phyloP scores from a whole-genome alignment of 129 eudicot species.

The Chrysanthemum seticuspe region DNA sequence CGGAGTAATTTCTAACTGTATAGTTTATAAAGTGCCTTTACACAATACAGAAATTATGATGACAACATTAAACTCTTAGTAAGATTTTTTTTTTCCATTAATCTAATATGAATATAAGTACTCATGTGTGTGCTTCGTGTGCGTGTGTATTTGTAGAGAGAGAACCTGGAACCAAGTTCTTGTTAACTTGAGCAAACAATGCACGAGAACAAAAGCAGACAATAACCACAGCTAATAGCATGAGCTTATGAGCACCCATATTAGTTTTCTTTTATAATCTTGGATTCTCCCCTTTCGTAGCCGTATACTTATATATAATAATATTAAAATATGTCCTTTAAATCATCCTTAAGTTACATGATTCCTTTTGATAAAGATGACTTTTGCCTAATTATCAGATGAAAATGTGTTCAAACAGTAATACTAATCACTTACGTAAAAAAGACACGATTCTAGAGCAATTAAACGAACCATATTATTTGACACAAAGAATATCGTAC shows the following conservation, averaged over 20 bases:
- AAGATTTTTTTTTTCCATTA: no score
- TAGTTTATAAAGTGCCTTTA: neutral
- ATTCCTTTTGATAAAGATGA: slow-evolving; percentile 21
- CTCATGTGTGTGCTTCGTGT: no score
- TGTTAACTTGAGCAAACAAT: slow-evolving; percentile 20
- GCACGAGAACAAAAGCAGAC: slow-evolving; percentile 23
- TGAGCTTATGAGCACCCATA: slow-evolving; percentile 27
- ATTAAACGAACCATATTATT: neutral
- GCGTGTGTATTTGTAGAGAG: neutral
- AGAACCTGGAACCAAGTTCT: slow-evolving; percentile 27
- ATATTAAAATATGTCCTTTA: slow-evolving; percentile 5
- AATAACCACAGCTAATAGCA: slow-evolving; percentile 23
- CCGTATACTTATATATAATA: slow-evolving; percentile 8
- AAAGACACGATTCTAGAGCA: neutral
- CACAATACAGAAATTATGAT: neutral
- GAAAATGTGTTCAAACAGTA: neutral
- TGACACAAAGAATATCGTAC: slow-evolving; percentile 21
- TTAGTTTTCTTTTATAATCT: slow-evolving; percentile 8
- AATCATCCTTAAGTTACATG: slow-evolving; percentile 16
- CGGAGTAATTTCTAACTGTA: no score
- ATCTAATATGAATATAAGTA: no score
- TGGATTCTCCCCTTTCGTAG: neutral
- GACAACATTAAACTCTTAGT: no score
- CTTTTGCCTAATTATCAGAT: neutral
- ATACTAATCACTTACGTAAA: neutral